Base-by-base conservation (phyloP, 805 yeast genomes). In the Limtongia smithiae region DNA sequence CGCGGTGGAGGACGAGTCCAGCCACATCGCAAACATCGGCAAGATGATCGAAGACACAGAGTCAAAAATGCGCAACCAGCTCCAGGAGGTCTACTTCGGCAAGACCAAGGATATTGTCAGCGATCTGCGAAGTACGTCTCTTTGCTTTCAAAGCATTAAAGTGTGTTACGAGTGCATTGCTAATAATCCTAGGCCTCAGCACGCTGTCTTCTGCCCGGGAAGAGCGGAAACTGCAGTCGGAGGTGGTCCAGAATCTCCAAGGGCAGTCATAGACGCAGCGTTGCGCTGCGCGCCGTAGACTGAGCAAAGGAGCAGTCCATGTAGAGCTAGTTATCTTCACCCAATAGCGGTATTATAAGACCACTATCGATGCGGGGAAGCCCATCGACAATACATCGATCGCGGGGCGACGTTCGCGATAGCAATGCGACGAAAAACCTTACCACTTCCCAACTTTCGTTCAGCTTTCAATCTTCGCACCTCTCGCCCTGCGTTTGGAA, bases 31-130 rank as follows among this genome's bases (percentile, higher is more conserved):
- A 28, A 90, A 90, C 63, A 70, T 91, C 53, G 98, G 98, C 27
- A 72, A 84, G 2, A 66, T 89, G 55, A 78, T 93, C 12, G 98
- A 91, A 68, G 95, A 87, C 54, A 76, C 86, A 37, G 98, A 91
- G 70, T 81, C 83, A 53, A 87, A 84, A 65, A 72, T 91, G 71
- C 79, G 98, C 68, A 86, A 85, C 60, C 72, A 85, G 72, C 74
- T 91, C 56, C 95, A 91, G 66, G 95, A 88, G 56, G 97, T 91
- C 24, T 91, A 91, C 66, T 91, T 91, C 64, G 97, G 95, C 61
- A 91, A 91, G 71, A 86, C 96, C 17, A 81, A 86, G 62, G 96
- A 91, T 63, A 83, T 93, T 42, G 73, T 90, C 39, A 82, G 85
- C 24, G 89, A 83, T 58, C 69, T 82, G 34, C 76, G 88, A 64